These are phyloP conservation scores for Candida sakaeoensis DNA, from an alignment of 805 yeast genomes.

Conservation along the genomic window DNA sequence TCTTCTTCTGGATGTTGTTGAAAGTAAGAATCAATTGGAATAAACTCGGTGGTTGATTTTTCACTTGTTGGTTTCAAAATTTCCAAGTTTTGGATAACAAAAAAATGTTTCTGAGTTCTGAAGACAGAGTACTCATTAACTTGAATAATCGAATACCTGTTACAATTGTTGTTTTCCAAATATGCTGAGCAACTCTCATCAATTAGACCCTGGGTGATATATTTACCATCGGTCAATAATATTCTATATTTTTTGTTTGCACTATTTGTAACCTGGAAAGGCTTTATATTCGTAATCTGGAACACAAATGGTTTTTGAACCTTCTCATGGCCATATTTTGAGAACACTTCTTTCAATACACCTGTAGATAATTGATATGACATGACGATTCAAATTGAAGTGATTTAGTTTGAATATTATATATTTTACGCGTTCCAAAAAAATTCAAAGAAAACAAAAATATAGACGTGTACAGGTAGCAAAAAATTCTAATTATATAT, in stretches of 20 bases:
- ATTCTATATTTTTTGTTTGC: conserved; percentile 28
- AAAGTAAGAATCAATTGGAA: conserved; percentile 49
- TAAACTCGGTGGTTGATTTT: conserved; percentile 24
- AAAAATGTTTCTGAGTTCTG: conserved; percentile 46
- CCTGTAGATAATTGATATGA: conserved; percentile 21
- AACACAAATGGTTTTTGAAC: conserved; percentile 23
- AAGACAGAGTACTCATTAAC: conserved; percentile 42
- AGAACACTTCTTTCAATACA: conserved; percentile 22
- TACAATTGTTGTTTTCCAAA: conserved; percentile 39
- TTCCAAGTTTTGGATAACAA: conserved; percentile 46
- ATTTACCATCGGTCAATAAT: conserved; percentile 37
- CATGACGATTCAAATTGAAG: too few relatives aligned
- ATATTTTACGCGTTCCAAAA: conserved; percentile 3
- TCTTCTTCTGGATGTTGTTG: conserved; percentile 57
- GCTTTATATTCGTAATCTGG: conserved; percentile 33
- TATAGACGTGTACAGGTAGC: neutral
- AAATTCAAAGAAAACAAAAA: neutral
- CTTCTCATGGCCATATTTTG: conserved; percentile 16
- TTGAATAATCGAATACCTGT: conserved; percentile 41
- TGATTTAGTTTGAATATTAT: too few relatives aligned
- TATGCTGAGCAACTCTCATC: conserved; percentile 41
- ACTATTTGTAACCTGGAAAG: conserved; percentile 19
- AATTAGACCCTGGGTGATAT: conserved; percentile 35
- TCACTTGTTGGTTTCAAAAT: conserved; percentile 36
- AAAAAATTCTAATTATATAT: too few relatives aligned